Percentiles rank a stretch among this genome's conserved stretches.
Conservation (phyloP, 495 filamentous ascomycete species). For the Xylaria cubensis region DNA sequence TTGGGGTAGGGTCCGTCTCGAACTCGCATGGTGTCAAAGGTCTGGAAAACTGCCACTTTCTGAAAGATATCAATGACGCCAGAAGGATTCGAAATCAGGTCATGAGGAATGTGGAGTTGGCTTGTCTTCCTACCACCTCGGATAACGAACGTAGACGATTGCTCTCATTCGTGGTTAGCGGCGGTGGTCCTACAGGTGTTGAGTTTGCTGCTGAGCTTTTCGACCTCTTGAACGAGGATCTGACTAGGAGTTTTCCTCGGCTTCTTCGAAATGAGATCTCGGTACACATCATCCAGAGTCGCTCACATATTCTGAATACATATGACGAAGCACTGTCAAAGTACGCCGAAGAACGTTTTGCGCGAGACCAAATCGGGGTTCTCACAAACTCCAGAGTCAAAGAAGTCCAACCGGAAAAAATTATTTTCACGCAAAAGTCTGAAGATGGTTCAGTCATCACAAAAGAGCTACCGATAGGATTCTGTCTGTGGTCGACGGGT, state of each 20-base stretch:
- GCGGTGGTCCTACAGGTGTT: slow-evolving; percentile 95
- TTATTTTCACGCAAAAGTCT: slow-evolving; percentile 83
- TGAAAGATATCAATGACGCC: slow-evolving; percentile 94
- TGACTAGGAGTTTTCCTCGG: slow-evolving; percentile 81
- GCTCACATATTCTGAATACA: slow-evolving; percentile 95
- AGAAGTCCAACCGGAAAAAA: slow-evolving; percentile 81
- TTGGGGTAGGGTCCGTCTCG: slow-evolving; percentile 89
- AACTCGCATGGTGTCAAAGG: slow-evolving; percentile 97
- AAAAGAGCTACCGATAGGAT: slow-evolving; percentile 94
- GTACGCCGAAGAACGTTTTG: slow-evolving; percentile 90
- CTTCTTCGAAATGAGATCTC: slow-evolving; percentile 96
- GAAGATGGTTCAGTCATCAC: slow-evolving; percentile 74
- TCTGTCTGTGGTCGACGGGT: slow-evolving; percentile 98
- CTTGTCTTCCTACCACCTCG: slow-evolving; percentile 89
- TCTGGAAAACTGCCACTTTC: slow-evolving; percentile 89
- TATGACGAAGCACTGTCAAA: slow-evolving; percentile 94
- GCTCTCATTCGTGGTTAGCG: slow-evolving; percentile 92
- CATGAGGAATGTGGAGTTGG: slow-evolving; percentile 88
- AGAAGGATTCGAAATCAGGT: slow-evolving; percentile 86
- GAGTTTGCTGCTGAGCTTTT: slow-evolving; percentile 97
- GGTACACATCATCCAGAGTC: slow-evolving; percentile 93
- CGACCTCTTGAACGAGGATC: slow-evolving; percentile 95
- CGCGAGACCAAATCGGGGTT: slow-evolving; percentile 87
- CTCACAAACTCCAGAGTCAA: slow-evolving; percentile 91
- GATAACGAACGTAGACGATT: slow-evolving; percentile 89